phyloP scores from a whole-genome alignment of 2,329 filamentous ascomycete genomes.

The Fusarium devonianum region DNA sequence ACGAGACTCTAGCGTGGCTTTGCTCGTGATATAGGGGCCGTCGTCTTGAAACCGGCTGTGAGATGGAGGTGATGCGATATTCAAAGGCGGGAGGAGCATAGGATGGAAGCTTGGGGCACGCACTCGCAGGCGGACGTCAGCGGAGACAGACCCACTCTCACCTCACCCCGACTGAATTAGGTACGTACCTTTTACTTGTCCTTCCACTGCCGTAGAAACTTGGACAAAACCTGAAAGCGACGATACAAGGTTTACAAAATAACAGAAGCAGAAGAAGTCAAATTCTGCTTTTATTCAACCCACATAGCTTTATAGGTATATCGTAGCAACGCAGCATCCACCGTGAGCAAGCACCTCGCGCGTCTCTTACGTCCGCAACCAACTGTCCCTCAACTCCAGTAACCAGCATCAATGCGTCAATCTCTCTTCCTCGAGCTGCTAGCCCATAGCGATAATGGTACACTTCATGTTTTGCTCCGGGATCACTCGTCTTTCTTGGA shows the following conservation, averaged over 20 bases:
- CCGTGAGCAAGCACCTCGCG: neutral
- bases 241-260: too few species aligned
- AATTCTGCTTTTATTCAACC: too few species aligned
- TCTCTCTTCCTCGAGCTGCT: too few species aligned
- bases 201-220: too few species aligned
- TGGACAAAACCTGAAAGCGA: too few species aligned
- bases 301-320: neutral
- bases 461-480: neutral
- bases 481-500: neutral
- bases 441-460: too few species aligned
- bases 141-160: constrained; percentile 34
- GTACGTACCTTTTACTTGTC: constrained; percentile 27
- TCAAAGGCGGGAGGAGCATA: constrained; percentile 10
- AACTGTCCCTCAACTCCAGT: neutral
- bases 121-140: constrained; percentile 32
- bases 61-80: constrained; percentile 34
- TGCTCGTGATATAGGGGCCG: constrained; percentile 17
- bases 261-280: too few species aligned
- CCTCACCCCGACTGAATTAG: too few species aligned
- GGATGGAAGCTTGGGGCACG: constrained; percentile 35
- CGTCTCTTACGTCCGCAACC: neutral
- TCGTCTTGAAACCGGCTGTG: constrained; percentile 10
- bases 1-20: constrained; percentile 7
- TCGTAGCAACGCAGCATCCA: neutral
- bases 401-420: neutral